Base-by-base conservation (phyloP, 495 filamentous ascomycete species). In the Trichoderma erinaceum region DNA sequence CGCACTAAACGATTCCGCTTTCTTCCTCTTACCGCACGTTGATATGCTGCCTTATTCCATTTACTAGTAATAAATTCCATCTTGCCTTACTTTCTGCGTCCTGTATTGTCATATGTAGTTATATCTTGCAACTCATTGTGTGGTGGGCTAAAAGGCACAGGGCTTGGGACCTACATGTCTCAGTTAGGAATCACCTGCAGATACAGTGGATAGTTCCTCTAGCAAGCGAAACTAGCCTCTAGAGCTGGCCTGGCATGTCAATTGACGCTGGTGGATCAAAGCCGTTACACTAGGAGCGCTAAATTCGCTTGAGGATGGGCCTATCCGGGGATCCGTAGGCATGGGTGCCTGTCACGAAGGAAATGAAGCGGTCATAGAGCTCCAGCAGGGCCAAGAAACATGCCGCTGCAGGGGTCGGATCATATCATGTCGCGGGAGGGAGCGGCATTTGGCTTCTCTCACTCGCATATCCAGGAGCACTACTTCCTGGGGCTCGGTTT, bases 311-410 rank as follows among this genome's bases (percentile, higher is more conserved):
- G 56, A n/a, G 25, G 4, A 61, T 61, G 25, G 52, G 52, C 21
- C 52, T 61, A 29, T 61, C 52, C 52, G 52, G 56, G 56, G 56
- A 32, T 35, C 56, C 56, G 56, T 12, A 61, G 27, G 27, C 56
- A 61, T 29, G 56, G 56, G 56, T 29, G 4, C 11, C 23, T 21
- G n/a, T 12, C 12, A 16, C 1, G 44, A 29, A 32, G 56, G 56
- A 61, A 61, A 61, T 61, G 56, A 61, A 23, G 29, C 56, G 56
- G 23, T 61, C 56, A 25, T 61, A 23, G 29, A 23, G 29, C 56
- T 61, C 56, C 56, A 25, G 4, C 56, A 32, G 56, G 56, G 11
- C 56, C 56, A 61, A 18, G 56, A 25, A 25, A 61, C 29, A 12
- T 32, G 25, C 56, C 25, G 56, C 27, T 32, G 25, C 56, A 61